Evolutionary conservation across 495 filamentous ascomycete genomes (phyloP).

Genomic region (Lophiotrema nucula): DNA sequence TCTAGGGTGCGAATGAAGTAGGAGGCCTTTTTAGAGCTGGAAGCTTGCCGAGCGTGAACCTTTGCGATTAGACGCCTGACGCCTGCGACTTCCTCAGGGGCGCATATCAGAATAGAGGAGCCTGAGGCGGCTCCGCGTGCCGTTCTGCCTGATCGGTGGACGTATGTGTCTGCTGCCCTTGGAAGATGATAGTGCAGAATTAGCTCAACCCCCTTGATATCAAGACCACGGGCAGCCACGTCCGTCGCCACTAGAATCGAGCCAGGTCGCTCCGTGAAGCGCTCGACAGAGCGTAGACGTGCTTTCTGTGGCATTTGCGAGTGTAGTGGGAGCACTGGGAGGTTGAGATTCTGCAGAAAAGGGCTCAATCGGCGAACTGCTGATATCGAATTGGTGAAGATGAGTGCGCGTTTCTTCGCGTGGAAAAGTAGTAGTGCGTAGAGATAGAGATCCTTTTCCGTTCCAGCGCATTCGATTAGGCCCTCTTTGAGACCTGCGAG

Average conservation of each 20-base stretch:
- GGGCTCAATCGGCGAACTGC: constrained; percentile 85
- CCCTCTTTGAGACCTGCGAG: constrained; percentile 82
- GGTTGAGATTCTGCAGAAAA: constrained; percentile 76
- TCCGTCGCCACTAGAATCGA: constrained; percentile 90
- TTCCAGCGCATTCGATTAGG: constrained; percentile 83
- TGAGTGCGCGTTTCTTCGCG: constrained; percentile 70
- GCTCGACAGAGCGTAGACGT: constrained; percentile 87
- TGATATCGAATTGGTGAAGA: constrained; percentile 95
- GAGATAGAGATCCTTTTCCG: constrained; percentile 95
- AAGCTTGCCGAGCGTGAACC: constrained; percentile 59
- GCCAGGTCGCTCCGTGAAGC: constrained; percentile 62
- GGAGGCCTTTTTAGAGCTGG: constrained; percentile 43
- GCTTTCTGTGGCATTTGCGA: constrained; percentile 96
- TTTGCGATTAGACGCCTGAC: constrained; percentile 82
- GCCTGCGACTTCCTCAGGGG: constrained; percentile 84
- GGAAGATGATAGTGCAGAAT: constrained; percentile 95
- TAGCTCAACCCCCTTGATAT: constrained; percentile 83
- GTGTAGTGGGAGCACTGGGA: constrained; percentile 77
- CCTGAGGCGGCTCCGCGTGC: constrained; percentile 77
- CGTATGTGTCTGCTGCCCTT: constrained; percentile 85
- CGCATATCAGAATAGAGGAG: constrained; percentile 80
- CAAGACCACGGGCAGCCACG: constrained; percentile 92
- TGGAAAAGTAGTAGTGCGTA: constrained; percentile 85
- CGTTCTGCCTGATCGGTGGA: constrained; percentile 93
- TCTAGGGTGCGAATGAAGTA: constrained; percentile 74